phyloP scores from a whole-genome alignment of 148 eudicot species.

The Vaccinium vitisidaea region DNA sequence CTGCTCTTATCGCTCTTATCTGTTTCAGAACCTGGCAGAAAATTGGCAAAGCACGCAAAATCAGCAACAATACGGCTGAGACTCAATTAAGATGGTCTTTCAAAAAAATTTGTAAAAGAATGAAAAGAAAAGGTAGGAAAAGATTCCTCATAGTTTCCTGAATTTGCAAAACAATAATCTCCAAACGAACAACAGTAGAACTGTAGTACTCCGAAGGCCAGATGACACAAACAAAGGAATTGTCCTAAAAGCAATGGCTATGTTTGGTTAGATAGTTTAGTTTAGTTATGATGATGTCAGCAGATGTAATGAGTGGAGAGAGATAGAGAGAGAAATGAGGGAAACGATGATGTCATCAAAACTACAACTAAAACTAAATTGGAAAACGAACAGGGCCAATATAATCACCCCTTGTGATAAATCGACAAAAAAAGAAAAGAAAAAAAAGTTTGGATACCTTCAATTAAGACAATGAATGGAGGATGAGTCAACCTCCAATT shows the following conservation, averaged over 20 bases:
- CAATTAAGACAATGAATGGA: background rate
- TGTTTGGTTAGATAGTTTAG: no score
- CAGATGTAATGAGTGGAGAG: no score
- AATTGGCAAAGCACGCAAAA: background rate
- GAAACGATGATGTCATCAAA: no score
- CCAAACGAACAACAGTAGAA: background rate
- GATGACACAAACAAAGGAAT: background rate
- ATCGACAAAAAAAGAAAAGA: background rate
- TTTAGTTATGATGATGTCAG: no score
- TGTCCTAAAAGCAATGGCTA: background rate
- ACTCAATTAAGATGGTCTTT: background rate
- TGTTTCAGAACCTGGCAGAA: slow-evolving; percentile 45
- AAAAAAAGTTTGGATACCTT: background rate
- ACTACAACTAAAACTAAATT: no score
- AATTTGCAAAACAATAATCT: background rate
- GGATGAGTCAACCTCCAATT: background rate
- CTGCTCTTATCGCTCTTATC: slow-evolving; percentile 49
- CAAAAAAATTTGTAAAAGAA: background rate
- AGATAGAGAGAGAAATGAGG: no score
- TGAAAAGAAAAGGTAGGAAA: background rate
- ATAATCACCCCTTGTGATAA: background rate
- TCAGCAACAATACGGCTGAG: background rate
- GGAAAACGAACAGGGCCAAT: no score
- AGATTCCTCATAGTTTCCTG: background rate
- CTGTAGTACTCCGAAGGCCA: background rate